Evolutionary conservation across 2,329 filamentous ascomycete genomes (phyloP).

Genomic region (Chaetomium globosum): DNA sequence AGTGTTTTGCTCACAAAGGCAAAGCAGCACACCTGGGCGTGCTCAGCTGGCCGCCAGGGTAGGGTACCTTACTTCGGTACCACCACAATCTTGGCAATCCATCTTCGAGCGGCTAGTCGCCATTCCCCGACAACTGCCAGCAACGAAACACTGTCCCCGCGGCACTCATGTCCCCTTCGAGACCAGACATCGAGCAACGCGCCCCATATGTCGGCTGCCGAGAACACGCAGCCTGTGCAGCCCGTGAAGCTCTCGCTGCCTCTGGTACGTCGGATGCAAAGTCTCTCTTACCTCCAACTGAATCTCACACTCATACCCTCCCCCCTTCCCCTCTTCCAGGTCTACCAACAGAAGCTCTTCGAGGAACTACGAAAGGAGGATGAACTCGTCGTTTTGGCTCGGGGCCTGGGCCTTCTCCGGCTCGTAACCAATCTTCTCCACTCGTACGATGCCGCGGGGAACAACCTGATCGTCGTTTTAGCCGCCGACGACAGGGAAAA

Average conservation of each 20-base stretch:
- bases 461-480: slow-evolving; percentile 86
- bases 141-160: too few species aligned
- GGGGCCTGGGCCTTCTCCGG: slow-evolving; percentile 87
- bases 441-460: slow-evolving; percentile 93
- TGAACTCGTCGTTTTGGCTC: slow-evolving; percentile 88
- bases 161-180: slow-evolving; percentile 6
- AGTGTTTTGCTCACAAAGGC: too few species aligned
- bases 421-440: slow-evolving; percentile 95
- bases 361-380: slow-evolving; percentile 86
- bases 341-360: slow-evolving; percentile 96
- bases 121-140: slow-evolving; percentile 6
- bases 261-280: slow-evolving; percentile 53
- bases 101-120: background rate
- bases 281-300: background rate
- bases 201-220: slow-evolving; percentile 56
- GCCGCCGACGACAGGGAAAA: slow-evolving; percentile 92
- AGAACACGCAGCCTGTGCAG: slow-evolving; percentile 52
- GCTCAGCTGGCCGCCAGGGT: too few species aligned
- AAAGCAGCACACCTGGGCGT: too few species aligned
- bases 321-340: slow-evolving; percentile 46
- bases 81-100: slow-evolving; percentile 4
- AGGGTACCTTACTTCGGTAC: too few species aligned
- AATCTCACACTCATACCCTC: background rate
- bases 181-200: slow-evolving; percentile 15
- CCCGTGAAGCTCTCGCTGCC: slow-evolving; percentile 82